Evolutionary conservation across 345 rosid species (phyloP), one percentile per base, ranked within the genome.

Genomic region (Cardamine occulta): DNA sequence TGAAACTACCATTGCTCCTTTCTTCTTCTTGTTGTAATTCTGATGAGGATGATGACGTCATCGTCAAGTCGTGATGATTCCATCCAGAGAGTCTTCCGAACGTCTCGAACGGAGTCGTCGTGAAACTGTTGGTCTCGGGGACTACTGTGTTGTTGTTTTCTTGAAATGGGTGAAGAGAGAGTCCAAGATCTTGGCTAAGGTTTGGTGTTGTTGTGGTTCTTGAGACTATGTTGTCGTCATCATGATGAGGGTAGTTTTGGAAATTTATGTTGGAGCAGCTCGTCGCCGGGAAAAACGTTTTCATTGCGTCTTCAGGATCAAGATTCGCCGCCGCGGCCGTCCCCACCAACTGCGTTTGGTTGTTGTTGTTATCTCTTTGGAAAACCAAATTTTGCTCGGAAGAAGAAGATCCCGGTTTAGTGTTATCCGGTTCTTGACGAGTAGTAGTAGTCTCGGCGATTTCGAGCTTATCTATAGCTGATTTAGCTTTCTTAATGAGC

Each of bases 401-500:
- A 21, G 88, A 23, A 56, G 78, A 74, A 76, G 80, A 55, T 13
- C 66, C 61, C 52, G 76, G 72, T 70, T 77, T 77, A 45, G 56
- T 69, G n/a, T 11, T 81, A 75, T 5, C 81, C 74, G 84, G 68
- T 53, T 86, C 87, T 79, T 73, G 77, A 56, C 76, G 45, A 59
- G 44, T 58, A 58, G 45, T 59, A 34, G 44, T 59, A 59, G 64
- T 11, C 47, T 59, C 64, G 5, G 28, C 61, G 84, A 77, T 81
- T 21, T 86, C 83, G 28, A 91, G 91, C 79, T 86, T 85, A 79
- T 91, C 97, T 21, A 91, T 91, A 32, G 94, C 80, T 3, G 91
- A 59, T 73, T 87, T 89, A 0, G 97, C 97, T 73, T 91, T 89
- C 74, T 80, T 85, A 67, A 91, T 91, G 55, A 91, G 90, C 97